Conservation (phyloP, 257 asterid species). For the Rubia yunnanensis region DNA sequence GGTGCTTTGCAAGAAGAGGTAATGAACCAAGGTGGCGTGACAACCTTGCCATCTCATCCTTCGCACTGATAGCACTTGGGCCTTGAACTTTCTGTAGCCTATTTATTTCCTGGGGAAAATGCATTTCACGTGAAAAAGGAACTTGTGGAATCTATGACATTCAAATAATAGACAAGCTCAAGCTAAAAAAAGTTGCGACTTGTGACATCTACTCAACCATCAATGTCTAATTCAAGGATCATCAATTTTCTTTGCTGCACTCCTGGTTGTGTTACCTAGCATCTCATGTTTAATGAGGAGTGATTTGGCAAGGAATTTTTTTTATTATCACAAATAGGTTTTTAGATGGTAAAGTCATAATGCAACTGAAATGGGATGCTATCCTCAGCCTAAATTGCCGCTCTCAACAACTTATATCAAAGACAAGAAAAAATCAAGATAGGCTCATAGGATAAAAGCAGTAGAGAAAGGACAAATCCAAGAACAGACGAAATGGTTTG, state of each 20-base stretch:
- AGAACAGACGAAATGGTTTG: not conserved
- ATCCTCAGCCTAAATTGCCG: not conserved
- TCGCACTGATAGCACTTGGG: conserved; percentile 92
- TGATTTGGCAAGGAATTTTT: not conserved
- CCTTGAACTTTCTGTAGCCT: conserved; percentile 95
- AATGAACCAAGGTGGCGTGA: conserved; percentile 93
- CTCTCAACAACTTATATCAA: not conserved
- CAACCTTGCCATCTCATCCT: conserved; percentile 95
- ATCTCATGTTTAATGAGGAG: not conserved
- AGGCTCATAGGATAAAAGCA: not conserved
- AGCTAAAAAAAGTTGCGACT: not conserved
- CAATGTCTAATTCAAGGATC: not conserved
- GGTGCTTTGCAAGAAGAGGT: conserved; percentile 94
- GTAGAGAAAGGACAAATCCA: not conserved
- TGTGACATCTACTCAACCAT: not conserved
- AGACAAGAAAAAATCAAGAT: not conserved
- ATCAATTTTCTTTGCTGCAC: not conserved
- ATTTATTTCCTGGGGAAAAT: conserved; percentile 60
- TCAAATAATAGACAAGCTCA: not conserved
- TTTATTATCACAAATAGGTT: not conserved
- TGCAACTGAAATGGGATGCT: not conserved
- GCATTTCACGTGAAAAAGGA: not conserved
- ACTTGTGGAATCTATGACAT: not conserved
- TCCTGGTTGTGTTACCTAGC: not conserved
- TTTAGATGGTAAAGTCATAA: not conserved